Conservation (phyloP, 129 eudicot species). For the Flaveria robusta region DNA sequence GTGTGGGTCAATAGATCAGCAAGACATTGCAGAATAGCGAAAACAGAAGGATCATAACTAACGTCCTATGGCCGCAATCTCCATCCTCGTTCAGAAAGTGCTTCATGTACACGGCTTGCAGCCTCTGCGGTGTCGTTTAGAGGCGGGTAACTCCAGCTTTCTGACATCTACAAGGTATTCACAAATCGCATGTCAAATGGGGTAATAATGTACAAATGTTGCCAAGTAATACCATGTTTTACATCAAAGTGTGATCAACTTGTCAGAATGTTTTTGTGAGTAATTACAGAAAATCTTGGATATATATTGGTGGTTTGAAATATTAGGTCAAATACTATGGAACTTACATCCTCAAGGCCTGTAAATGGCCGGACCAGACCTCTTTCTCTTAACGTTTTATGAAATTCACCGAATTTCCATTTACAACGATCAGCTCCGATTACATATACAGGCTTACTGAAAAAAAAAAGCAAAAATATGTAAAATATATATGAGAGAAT, state of each 20-base stretch:
- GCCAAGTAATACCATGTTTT: not conserved
- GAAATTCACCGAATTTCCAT: conserved; percentile 90
- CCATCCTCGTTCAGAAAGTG: conserved; percentile 95
- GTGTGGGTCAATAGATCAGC: not conserved
- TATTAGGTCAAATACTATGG: not conserved
- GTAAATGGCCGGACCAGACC: conserved; percentile 88
- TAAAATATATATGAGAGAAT: not conserved
- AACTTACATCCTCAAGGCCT: conserved; percentile 98
- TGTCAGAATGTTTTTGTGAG: not conserved
- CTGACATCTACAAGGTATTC: conserved; percentile 63
- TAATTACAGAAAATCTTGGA: too few relatives aligned
- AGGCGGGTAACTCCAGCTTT: conserved; percentile 97
- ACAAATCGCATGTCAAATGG: not conserved
- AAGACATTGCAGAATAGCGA: conserved; percentile 30
- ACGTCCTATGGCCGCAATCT: conserved; percentile 61
- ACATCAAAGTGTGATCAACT: not conserved
- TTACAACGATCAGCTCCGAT: conserved; percentile 87
- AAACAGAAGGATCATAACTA: not conserved
- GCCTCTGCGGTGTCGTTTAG: conserved; percentile 91
- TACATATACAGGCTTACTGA: conserved; percentile 95
- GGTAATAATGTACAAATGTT: not conserved
- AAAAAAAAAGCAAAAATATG: not conserved
- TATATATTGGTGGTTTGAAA: not conserved
- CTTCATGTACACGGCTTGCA: conserved; percentile 76
- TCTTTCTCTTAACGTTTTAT: conserved; percentile 66